Evolutionary conservation across 352 stramenopile species (phyloP).

Genomic region (Globisporangium camurandrum): DNA sequence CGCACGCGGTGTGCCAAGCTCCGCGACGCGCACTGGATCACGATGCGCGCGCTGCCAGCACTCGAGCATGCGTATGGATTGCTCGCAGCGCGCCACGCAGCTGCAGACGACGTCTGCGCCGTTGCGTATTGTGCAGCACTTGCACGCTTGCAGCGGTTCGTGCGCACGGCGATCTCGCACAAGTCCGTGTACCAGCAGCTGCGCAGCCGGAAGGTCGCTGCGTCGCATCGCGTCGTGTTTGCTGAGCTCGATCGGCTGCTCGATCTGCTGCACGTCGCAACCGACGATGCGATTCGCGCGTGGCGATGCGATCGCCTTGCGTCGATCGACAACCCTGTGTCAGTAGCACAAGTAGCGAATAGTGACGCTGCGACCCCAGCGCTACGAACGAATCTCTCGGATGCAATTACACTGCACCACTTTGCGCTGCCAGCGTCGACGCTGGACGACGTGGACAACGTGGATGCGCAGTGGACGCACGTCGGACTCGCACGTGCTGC

Average conservation of each 20-base stretch:
- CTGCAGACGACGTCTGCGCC: background rate
- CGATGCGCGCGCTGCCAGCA: background rate
- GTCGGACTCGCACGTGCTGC: background rate
- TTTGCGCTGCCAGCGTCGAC: no score
- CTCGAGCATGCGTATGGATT: background rate
- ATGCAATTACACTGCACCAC: background rate
- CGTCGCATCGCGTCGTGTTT: constrained; percentile 1
- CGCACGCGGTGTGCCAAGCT: background rate
- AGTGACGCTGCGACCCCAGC: background rate
- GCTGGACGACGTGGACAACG: no score
- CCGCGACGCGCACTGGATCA: background rate
- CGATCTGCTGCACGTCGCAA: background rate
- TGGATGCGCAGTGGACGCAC: background rate
- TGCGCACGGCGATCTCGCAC: constrained; percentile 5
- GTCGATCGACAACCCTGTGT: no score
- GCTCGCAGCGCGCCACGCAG: background rate
- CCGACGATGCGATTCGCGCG: background rate
- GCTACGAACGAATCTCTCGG: background rate
- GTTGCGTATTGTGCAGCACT: constrained; percentile 1
- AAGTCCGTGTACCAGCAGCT: constrained; percentile 1
- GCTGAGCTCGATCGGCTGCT: constrained; percentile 2
- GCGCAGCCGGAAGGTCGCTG: constrained; percentile 1
- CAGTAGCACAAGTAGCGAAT: no score
- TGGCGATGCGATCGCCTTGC: background rate
- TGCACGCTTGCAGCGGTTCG: background rate